Conservation (phyloP, 345 rosid genomes). For the Eucalyptus coolabah region DNA sequence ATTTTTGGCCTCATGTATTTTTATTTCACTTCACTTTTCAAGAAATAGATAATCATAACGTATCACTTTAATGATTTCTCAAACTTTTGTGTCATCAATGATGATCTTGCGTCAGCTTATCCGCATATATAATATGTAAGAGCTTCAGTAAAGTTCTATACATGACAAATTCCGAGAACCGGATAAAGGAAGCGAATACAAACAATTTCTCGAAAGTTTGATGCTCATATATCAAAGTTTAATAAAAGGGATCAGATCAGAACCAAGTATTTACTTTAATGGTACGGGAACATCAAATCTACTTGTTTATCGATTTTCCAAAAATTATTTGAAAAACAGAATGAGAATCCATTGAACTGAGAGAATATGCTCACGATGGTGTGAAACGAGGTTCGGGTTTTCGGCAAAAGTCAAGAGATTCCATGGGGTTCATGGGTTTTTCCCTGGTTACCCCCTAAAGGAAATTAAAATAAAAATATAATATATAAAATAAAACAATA, state of each 20-base stretch:
- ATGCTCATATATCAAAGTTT: not conserved
- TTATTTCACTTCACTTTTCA: not conserved
- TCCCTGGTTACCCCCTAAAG: not conserved
- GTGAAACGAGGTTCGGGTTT: not conserved
- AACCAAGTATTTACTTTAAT: not conserved
- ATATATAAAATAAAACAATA: not conserved
- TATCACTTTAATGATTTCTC: not conserved
- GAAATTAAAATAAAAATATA: not conserved
- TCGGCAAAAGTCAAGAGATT: not conserved
- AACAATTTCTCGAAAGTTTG: not conserved
- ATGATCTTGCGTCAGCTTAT: not conserved
- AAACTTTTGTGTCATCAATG: not conserved
- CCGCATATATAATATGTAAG: not conserved
- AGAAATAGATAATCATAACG: not conserved
- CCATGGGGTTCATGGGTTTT: not conserved
- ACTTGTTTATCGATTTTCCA: not conserved
- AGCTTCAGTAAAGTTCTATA: not conserved
- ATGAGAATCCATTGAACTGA: not conserved
- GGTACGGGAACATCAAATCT: not conserved
- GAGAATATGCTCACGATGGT: not conserved
- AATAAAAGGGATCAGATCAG: not conserved
- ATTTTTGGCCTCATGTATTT: not conserved
- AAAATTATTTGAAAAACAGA: not conserved
- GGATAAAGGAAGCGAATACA: not conserved
- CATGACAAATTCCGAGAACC: not conserved